These are phyloP conservation scores for Daldinia decipiens DNA, from an alignment of 495 filamentous ascomycete species.

Conservation along the genomic window DNA sequence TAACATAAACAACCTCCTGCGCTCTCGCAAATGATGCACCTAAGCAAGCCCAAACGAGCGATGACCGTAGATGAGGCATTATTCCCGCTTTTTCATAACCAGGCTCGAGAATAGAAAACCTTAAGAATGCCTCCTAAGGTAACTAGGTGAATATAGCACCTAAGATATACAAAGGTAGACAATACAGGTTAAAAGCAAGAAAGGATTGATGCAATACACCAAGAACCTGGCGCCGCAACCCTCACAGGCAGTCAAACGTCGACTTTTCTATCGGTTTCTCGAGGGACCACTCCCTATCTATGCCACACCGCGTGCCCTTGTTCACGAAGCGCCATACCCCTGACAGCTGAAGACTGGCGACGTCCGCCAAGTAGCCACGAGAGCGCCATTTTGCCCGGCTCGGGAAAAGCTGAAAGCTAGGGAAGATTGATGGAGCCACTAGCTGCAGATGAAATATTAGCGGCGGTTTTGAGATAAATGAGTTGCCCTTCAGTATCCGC, in stretches of 20 bases:
- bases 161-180: neutral
- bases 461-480: constrained; percentile 22
- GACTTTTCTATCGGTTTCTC: neutral
- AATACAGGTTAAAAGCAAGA: neutral
- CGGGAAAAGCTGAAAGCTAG: constrained; percentile 30
- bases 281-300: neutral
- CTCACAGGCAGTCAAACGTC: constrained; percentile 1
- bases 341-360: constrained; percentile 37
- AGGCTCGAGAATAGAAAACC: neutral
- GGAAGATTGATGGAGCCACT: constrained; percentile 21
- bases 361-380: constrained; percentile 24
- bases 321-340: constrained; percentile 33
- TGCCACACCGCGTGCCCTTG: constrained; percentile 5
- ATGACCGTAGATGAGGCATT: constrained; percentile 25
- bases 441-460: constrained; percentile 23
- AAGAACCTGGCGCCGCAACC: neutral
- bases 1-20: constrained; percentile 54
- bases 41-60: constrained; percentile 27
- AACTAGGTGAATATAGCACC: neutral
- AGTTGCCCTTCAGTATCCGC: neutral
- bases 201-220: neutral
- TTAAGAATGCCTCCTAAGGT: neutral
- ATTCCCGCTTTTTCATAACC: constrained; percentile 4
- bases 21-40: constrained; percentile 33
- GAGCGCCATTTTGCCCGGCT: constrained; percentile 18